Evolutionary conservation across 345 rosid genomes (phyloP).

Genomic region (Populus davidiana): DNA sequence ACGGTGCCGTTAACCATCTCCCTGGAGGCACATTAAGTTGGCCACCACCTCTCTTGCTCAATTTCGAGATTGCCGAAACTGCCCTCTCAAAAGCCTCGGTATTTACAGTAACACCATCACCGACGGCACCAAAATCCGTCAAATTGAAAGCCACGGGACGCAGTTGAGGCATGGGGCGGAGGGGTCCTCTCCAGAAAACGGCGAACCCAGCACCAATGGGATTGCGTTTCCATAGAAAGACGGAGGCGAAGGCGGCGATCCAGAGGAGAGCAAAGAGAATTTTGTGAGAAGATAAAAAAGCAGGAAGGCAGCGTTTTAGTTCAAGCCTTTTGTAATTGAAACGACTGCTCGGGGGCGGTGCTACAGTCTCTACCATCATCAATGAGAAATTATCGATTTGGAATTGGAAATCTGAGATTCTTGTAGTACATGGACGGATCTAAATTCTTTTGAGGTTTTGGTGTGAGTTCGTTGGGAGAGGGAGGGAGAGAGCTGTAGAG

Average conservation of each 20-base stretch:
- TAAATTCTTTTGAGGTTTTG: neutral
- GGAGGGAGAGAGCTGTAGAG: neutral
- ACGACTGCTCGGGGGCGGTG: constrained; percentile 37
- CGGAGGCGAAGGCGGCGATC: constrained; percentile 74
- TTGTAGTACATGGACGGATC: constrained; percentile 5
- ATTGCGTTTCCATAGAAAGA: constrained; percentile 76
- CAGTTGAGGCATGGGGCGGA: constrained; percentile 45
- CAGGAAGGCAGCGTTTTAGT: constrained; percentile 51
- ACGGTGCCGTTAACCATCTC: constrained; percentile 91
- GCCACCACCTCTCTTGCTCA: constrained; percentile 66
- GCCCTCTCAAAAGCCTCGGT: constrained; percentile 93
- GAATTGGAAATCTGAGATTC: neutral
- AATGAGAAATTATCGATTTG: neutral
- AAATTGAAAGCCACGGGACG: constrained; percentile 68
- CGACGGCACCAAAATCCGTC: constrained; percentile 89
- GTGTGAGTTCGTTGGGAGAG: neutral
- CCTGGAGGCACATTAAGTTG: constrained; percentile 97
- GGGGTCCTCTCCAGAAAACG: constrained; percentile 37
- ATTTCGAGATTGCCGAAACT: constrained; percentile 68
- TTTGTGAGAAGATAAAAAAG: constrained; percentile 64
- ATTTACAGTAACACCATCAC: constrained; percentile 75
- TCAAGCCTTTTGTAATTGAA: constrained; percentile 48
- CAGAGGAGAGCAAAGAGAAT: constrained; percentile 73
- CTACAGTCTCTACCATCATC: constrained; percentile 52
- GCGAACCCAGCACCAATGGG: constrained; percentile 41